Base-by-base conservation (phyloP, 1,284 basidiomycete species). In the Irpex rosettiformis region DNA sequence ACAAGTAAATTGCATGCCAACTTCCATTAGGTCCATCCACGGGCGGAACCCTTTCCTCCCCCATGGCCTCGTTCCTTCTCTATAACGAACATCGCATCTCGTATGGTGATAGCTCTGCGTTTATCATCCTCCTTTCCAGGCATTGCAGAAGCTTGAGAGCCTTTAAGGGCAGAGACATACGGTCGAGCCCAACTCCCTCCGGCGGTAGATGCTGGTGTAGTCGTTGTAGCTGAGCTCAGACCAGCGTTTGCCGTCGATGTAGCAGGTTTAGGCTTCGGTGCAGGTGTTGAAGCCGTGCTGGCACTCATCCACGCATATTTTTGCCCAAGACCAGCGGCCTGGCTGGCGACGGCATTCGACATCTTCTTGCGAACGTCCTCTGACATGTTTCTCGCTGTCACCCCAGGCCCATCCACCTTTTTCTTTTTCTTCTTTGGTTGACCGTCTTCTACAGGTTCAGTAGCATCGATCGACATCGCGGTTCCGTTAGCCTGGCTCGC, bases 361-460 rank as follows among this genome's bases (percentile, higher is more conserved):
- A 94, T 85, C 70, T 92, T 92, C 79, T 94, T 94, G 64, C 88
- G 78, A 64, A 93, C 89, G 66, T 94, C 92, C 71, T 93, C 92
- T 1, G 85, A 87, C 89, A 94, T 92, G 69, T 93, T 94, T 58
- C 86, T 78, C 54, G 91, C 90, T 0, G 89, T 90, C 8, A 92
- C 88, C 2, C 89, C 89, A 0, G 91, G 90, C 0, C 91, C 91
- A 28, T 91, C 88, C 18, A 53, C 60, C 70, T 89, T 89, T 70
- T 92, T 91, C 72, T 86, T 83, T 73, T 93, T 92, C 77, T 90
- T 91, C 77, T 91, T 91, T 57, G 78, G 76, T 51, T 81, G 74
- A 29, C 77, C 79, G n/a, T 77, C 80, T 43, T 74, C 81, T 3
- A 77, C 80, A 8, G 79, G 69, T 3, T 67, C 69, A 69, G 45